phyloP scores from a whole-genome alignment of 768 basidiomycete species.

The Suillus fuscotomentosus region DNA sequence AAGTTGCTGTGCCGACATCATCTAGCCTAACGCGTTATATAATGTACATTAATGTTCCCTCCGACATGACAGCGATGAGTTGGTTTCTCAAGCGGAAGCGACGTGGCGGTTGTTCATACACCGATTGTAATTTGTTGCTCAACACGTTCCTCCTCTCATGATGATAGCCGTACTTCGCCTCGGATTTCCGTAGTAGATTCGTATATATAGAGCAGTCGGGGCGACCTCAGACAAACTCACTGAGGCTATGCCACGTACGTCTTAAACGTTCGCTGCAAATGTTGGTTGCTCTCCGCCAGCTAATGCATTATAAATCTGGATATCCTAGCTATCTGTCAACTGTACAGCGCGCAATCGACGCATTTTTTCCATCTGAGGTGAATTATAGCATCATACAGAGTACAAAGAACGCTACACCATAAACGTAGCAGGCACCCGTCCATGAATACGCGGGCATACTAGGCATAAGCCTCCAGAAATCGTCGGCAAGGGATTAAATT shows the following conservation, averaged over 20 bases:
- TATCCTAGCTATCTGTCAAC: not conserved
- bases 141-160: not conserved
- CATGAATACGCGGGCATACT: not conserved
- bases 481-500: not conserved
- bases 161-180: not conserved
- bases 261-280: not conserved
- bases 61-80: not conserved
- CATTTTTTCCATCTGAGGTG: not conserved
- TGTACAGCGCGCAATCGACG: not conserved
- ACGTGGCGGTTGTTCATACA: not conserved
- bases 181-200: not conserved
- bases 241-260: not conserved
- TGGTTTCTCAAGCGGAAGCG: not conserved
- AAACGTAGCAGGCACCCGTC: conserved; percentile 5
- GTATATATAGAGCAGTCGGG: not conserved
- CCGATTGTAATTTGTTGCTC: not conserved
- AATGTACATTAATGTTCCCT: no score
- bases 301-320: not conserved
- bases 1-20: no score
- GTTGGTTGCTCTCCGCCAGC: not conserved
- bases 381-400: conserved; percentile 1
- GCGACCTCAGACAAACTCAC: not conserved
- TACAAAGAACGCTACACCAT: conserved; percentile 1
- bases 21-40: no score
- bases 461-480: conserved; percentile 6